A percentile compares a stretch with the other conserved stretches of the same genome.
Evolutionary conservation across 306 rosid species (phyloP).

Genomic region (Trichosanthes cucumerina): DNA sequence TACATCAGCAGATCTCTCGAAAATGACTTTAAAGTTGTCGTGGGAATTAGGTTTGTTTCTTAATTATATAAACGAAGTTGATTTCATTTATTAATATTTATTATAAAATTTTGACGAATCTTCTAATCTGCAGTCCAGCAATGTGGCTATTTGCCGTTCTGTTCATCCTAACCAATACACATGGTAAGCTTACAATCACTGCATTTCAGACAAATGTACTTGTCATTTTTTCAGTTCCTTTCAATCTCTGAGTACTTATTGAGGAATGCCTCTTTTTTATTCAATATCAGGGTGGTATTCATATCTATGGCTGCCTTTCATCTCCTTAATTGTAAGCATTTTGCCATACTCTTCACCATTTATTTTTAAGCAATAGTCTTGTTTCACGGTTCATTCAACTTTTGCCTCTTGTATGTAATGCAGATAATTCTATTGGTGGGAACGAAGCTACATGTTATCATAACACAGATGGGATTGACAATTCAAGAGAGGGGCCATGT

Average conservation of each 20-base stretch:
- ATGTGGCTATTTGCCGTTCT: slow-evolving; percentile 71
- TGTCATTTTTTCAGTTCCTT: not conserved
- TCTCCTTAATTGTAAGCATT: slow-evolving; percentile 63
- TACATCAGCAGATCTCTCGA: slow-evolving; percentile 77
- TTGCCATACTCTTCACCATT: not conserved
- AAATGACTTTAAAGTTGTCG: slow-evolving; percentile 72
- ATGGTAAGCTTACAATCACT: slow-evolving; percentile 40
- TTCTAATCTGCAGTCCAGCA: slow-evolving; percentile 50
- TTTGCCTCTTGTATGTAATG: not conserved
- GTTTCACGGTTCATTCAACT: not conserved
- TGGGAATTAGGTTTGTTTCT: slow-evolving; percentile 55
- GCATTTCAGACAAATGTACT: not conserved
- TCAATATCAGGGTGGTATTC: slow-evolving; percentile 52
- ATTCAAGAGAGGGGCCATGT: slow-evolving; percentile 61
- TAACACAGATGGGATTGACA: slow-evolving; percentile 57
- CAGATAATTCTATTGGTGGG: slow-evolving; percentile 72
- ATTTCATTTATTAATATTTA: slow-evolving; percentile 6
- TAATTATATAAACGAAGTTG: not conserved
- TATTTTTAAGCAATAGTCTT: not conserved
- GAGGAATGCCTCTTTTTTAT: not conserved
- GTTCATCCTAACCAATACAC: slow-evolving; percentile 41
- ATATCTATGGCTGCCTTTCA: slow-evolving; percentile 68
- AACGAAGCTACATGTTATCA: slow-evolving; percentile 58
- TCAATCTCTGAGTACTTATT: slow-evolving; percentile 1
- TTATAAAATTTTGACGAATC: not conserved